A percentile compares a stretch with the other conserved stretches of the same genome.
Conservation (phyloP, 140 eudicot species). For the Bidens hawaiensis region DNA sequence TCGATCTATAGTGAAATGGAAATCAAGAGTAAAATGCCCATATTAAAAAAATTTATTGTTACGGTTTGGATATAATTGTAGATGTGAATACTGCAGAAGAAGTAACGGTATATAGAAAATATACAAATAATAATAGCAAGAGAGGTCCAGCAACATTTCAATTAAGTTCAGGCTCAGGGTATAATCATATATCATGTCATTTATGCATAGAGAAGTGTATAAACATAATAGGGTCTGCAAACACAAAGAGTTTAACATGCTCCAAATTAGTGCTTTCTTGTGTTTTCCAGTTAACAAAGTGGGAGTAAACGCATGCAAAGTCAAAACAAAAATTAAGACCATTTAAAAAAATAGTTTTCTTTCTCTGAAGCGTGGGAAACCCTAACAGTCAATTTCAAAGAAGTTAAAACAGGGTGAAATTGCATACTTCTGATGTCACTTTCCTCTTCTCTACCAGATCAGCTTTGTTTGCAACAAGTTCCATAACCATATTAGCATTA, state of each 20-base stretch:
- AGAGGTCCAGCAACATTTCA: no score
- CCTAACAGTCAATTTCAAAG: not conserved
- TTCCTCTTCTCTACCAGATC: constrained; percentile 82
- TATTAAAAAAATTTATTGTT: not conserved
- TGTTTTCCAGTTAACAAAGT: not conserved
- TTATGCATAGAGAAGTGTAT: no score
- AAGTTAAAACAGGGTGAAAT: not conserved
- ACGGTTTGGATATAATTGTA: no score
- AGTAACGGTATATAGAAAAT: no score
- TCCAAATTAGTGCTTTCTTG: no score
- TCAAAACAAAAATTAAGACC: not conserved
- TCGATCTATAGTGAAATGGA: not conserved
- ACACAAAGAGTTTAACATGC: no score
- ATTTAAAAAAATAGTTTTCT: not conserved
- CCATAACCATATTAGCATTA: constrained; percentile 91
- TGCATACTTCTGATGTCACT: constrained; percentile 75
- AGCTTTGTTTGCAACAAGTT: constrained; percentile 88
- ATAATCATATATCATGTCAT: no score
- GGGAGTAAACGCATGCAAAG: not conserved
- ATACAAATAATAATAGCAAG: no score
- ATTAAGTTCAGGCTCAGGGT: no score
- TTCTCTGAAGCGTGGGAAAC: not conserved
- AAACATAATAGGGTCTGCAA: no score
- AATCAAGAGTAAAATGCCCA: not conserved
- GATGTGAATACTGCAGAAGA: no score